A percentile compares a stretch with the other conserved stretches of the same genome.
phyloP scores from a whole-genome alignment of 2,329 filamentous ascomycete species.

The Aspergillus hiratsukae region DNA sequence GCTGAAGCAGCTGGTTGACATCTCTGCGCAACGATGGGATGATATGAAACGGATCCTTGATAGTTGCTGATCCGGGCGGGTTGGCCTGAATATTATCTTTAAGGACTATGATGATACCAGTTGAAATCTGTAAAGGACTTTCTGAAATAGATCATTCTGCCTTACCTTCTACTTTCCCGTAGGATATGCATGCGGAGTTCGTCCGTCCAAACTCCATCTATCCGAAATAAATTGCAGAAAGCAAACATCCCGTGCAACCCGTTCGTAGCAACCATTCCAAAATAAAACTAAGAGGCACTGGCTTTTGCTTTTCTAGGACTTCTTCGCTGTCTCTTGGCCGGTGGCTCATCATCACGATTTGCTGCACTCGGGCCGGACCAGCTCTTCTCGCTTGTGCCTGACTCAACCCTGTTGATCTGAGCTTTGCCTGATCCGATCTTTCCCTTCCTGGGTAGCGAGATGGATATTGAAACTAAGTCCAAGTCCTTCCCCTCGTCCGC shows the following conservation, averaged over 20 bases:
- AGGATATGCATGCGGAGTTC: background rate
- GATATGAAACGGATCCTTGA: slow-evolving; percentile 48
- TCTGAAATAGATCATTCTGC: background rate
- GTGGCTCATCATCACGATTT: slow-evolving; percentile 26
- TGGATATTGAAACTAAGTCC: slow-evolving; percentile 29
- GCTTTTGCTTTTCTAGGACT: slow-evolving; percentile 19
- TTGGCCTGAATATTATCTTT: slow-evolving; percentile 8
- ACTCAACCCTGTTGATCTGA: background rate
- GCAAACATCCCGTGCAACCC: background rate
- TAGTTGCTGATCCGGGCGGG: slow-evolving; percentile 21
- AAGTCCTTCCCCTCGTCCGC: slow-evolving; percentile 15
- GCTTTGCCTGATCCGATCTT: slow-evolving; percentile 1
- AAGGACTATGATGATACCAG: slow-evolving; percentile 25
- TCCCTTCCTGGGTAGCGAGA: slow-evolving; percentile 25
- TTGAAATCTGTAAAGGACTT: background rate
- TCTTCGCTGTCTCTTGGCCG: slow-evolving; percentile 31
- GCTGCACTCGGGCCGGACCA: slow-evolving; percentile 16
- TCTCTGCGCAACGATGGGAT: slow-evolving; percentile 62
- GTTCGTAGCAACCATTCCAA: background rate
- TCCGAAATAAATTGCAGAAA: background rate
- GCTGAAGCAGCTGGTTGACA: slow-evolving; percentile 55
- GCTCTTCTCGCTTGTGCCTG: slow-evolving; percentile 13
- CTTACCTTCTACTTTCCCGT: background rate
- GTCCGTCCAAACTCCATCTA: background rate
- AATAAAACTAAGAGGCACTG: background rate